phyloP scores from a whole-genome alignment of 2,329 filamentous ascomycete genomes.

The Scedosporium minutisporum region DNA sequence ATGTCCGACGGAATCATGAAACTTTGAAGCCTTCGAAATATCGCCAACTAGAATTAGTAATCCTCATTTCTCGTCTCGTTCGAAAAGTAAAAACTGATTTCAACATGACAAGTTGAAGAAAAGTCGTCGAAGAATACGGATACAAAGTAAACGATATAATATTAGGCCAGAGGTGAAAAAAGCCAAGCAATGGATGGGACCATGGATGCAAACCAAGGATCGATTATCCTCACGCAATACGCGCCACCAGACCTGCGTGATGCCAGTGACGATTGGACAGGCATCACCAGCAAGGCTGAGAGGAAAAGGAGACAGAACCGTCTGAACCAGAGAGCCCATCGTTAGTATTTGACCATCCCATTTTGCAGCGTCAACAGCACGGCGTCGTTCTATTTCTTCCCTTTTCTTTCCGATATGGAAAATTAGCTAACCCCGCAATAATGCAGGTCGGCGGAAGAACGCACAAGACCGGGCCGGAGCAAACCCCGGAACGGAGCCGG shows the following conservation, averaged over 20 bases:
- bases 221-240: not conserved
- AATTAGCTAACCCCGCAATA: not conserved
- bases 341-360: constrained; percentile 13
- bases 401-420: not conserved
- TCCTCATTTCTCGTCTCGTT: no score
- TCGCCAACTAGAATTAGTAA: no score
- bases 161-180: not conserved
- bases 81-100: no score
- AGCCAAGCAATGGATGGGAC: not conserved
- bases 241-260: not conserved
- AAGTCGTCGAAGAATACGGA: not conserved
- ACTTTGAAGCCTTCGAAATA: no score
- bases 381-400: not conserved
- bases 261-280: constrained; percentile 22
- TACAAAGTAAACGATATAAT: not conserved
- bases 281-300: constrained; percentile 17
- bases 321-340: constrained; percentile 15
- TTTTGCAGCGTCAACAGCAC: not conserved
- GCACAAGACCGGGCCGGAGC: not conserved
- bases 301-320: constrained; percentile 17
- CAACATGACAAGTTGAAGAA: not conserved
- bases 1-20: no score
- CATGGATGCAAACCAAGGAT: not conserved
- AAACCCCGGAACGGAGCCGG: not conserved
- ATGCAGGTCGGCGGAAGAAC: not conserved